Conservation (phyloP, 768 basidiomycete genomes). For the Harrya chromipes region DNA sequence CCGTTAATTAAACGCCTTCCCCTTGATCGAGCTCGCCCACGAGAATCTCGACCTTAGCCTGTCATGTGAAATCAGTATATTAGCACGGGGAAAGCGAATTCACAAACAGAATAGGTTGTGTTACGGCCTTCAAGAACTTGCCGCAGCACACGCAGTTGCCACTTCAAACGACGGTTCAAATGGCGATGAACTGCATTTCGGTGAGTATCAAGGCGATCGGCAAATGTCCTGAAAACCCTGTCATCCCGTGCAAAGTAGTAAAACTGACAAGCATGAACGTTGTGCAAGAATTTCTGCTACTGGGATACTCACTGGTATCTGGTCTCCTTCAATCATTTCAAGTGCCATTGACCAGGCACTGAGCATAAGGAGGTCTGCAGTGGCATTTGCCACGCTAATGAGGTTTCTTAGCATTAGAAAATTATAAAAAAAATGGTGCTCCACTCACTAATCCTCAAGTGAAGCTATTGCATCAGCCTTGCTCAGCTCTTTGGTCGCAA, state of each 20-base stretch:
- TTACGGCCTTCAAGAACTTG: constrained; percentile 64
- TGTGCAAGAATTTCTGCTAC: background rate
- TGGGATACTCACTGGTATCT: constrained; percentile 62
- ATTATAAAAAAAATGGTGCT: background rate
- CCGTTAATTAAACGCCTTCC: constrained; percentile 41
- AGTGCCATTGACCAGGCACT: constrained; percentile 72
- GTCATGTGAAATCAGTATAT: constrained; percentile 7
- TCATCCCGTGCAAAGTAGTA: constrained; percentile 95
- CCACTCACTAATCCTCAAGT: constrained; percentile 86
- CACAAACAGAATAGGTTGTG: constrained; percentile 61
- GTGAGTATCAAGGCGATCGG: constrained; percentile 38
- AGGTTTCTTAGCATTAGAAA: background rate
- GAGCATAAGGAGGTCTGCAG: constrained; percentile 78
- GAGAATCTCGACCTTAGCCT: constrained; percentile 67
- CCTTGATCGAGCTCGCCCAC: constrained; percentile 62
- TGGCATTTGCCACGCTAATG: constrained; percentile 81
- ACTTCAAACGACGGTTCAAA: constrained; percentile 56
- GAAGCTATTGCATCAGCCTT: constrained; percentile 76
- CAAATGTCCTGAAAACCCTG: constrained; percentile 72
- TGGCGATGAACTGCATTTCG: constrained; percentile 46
- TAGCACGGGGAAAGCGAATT: background rate
- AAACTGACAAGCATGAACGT: constrained; percentile 36
- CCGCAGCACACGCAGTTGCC: constrained; percentile 65
- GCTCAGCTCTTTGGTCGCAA: constrained; percentile 83
- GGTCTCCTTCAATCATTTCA: constrained; percentile 56